phyloP scores from a whole-genome alignment of 768 basidiomycete genomes.

The Cyclocybe cylindracea region DNA sequence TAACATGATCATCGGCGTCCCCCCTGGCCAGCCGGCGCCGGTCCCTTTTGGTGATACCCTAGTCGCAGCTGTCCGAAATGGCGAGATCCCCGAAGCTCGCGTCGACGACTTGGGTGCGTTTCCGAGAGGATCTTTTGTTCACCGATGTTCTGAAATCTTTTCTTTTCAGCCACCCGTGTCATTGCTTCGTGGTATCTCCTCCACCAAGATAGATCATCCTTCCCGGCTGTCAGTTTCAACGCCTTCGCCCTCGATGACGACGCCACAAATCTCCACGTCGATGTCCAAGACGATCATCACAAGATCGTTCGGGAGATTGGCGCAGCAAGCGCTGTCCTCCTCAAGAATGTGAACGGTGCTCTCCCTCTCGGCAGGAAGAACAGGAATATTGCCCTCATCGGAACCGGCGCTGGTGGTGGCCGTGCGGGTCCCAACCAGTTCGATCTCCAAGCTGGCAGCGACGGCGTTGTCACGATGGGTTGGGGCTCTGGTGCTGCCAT shows the following conservation, averaged over 20 bases:
- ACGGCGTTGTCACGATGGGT: conserved; percentile 84
- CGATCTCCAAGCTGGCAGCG: conserved; percentile 55
- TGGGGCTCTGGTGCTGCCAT: conserved; percentile 88
- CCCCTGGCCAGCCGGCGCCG: conserved; percentile 35
- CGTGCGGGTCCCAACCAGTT: conserved; percentile 72
- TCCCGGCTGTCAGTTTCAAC: conserved; percentile 73
- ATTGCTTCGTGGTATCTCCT: conserved; percentile 71
- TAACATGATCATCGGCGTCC: conserved; percentile 50
- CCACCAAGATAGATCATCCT: conserved; percentile 61
- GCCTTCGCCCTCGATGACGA: conserved; percentile 55
- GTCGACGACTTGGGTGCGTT: conserved; percentile 74
- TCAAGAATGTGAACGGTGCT: conserved; percentile 66
- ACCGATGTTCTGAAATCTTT: background rate
- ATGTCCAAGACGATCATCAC: conserved; percentile 72
- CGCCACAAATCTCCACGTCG: conserved; percentile 57
- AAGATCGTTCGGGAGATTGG: conserved; percentile 72
- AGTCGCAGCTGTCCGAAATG: conserved; percentile 69
- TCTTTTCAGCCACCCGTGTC: conserved; percentile 63
- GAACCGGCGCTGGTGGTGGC: conserved; percentile 66
- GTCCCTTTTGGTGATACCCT: conserved; percentile 71
- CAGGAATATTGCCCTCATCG: conserved; percentile 60
- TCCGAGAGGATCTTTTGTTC: conserved; percentile 6
- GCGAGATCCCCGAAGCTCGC: conserved; percentile 64
- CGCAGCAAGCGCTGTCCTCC: conserved; percentile 70
- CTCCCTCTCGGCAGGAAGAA: conserved; percentile 50